Percentiles rank a stretch among this genome's conserved stretches.
phyloP scores from a whole-genome alignment of 2,329 filamentous ascomycete genomes.

The Colletotrichum salicis region DNA sequence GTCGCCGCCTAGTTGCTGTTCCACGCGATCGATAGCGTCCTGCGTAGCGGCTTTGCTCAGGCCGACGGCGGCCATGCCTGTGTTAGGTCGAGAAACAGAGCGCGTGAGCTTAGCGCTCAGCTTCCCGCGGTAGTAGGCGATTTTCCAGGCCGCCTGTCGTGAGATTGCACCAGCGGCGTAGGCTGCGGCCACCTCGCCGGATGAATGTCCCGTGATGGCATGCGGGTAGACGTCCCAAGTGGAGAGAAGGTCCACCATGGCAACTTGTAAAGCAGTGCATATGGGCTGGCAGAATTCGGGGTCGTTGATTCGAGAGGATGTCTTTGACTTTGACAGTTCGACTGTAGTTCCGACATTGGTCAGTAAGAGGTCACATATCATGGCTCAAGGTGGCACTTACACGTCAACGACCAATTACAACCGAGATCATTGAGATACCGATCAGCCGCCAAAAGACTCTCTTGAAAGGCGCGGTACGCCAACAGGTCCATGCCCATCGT shows the following conservation, averaged over 20 bases:
- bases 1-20: slow-evolving; percentile 4
- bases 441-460: slow-evolving; percentile 48
- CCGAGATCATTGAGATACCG: slow-evolving; percentile 45
- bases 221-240: slow-evolving; percentile 53
- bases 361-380: background rate
- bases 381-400: slow-evolving; percentile 2
- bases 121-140: slow-evolving; percentile 61
- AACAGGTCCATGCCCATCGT: slow-evolving; percentile 38
- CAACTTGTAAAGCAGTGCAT: slow-evolving; percentile 60
- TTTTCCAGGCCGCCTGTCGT: slow-evolving; percentile 55
- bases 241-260: slow-evolving; percentile 54
- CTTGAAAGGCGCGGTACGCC: slow-evolving; percentile 46
- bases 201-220: slow-evolving; percentile 57
- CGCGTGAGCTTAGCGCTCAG: slow-evolving; percentile 41
- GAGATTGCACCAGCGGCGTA: slow-evolving; percentile 51
- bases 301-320: slow-evolving; percentile 47
- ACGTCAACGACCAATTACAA: slow-evolving; percentile 40
- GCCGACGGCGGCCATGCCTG: slow-evolving; percentile 54
- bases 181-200: slow-evolving; percentile 60
- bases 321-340: slow-evolving; percentile 40
- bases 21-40: slow-evolving; percentile 41
- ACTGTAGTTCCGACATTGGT: slow-evolving; percentile 22
- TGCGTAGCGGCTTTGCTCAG: slow-evolving; percentile 44
- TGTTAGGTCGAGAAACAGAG: slow-evolving; percentile 44
- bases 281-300: slow-evolving; percentile 56